Evolutionary conservation across 257 asterid genomes (phyloP).

Genomic region (Solanum verrucosum): DNA sequence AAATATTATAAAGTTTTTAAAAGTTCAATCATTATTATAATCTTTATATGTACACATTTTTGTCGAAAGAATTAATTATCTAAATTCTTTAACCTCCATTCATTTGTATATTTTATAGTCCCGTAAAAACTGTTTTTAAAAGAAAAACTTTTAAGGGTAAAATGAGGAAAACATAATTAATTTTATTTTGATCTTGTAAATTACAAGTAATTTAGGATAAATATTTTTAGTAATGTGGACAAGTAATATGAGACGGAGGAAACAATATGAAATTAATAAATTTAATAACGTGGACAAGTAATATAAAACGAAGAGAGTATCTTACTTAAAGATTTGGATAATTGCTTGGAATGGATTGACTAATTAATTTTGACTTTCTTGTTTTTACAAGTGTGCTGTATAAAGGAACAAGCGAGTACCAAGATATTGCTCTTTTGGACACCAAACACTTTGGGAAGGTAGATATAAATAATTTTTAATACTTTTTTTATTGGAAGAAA

Average conservation of each 20-base stretch:
- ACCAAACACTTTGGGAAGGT: conserved; percentile 95
- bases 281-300: too few relatives aligned
- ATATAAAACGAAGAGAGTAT: too few relatives aligned
- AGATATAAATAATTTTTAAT: not conserved
- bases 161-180: too few relatives aligned
- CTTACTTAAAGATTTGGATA: not conserved
- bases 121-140: too few relatives aligned
- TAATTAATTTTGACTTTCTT: not conserved
- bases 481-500: not conserved
- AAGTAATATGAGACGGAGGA: not conserved
- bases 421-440: conserved; percentile 88
- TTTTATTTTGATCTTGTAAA: too few relatives aligned
- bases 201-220: too few relatives aligned
- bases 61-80: too few relatives aligned
- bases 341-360: not conserved
- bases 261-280: too few relatives aligned
- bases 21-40: not conserved
- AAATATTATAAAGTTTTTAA: too few relatives aligned
- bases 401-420: conserved; percentile 86
- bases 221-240: not conserved
- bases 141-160: not conserved
- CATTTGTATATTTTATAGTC: too few relatives aligned
- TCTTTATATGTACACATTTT: not conserved
- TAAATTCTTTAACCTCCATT: too few relatives aligned
- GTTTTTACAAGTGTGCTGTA: conserved; percentile 53